Evolutionary conservation across 257 asterid genomes (phyloP), one percentile per base, ranked within the genome.

Genomic region (Ophiorrhiza pumila): DNA sequence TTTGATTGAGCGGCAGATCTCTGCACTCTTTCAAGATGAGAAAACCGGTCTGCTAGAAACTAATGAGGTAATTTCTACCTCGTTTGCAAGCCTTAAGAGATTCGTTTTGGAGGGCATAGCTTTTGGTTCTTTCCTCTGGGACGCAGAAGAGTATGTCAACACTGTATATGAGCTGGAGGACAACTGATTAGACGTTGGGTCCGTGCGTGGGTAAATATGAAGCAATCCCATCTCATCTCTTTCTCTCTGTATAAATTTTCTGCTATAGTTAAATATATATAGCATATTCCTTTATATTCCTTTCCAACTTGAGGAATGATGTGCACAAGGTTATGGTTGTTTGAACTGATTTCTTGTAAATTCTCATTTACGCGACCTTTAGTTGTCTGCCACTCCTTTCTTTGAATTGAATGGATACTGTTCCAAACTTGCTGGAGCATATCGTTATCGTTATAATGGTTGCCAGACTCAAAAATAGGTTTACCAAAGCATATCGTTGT

Each of bases 121-220:
- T 18, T 95, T 95, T 55, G 98, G 98, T 39, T 86, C 84, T 11
- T 95, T 89, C 81, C 77, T 95, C 3, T 92, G 94, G 94, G 96
- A 87, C 2, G 73, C 91, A 1, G 99, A 95, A 61, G 85, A 80
- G 45, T 77, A 68, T 22, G 81, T 90, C 71, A 80, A 75, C 58
- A 76, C 12, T 71, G 88, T 84, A 39, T 91, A 81, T 85, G 78
- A 45, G 79, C 96, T 90, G 2, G 81, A 84, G 79, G 91, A 88
- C 27, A 80, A 88, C 79, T 87, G 84, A 87, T 66, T 39, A 23
- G 29, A 41, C 55, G 27, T 34, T 18, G 37, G 13, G 23, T 7
- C n/a, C n/a, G n/a, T n/a, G n/a, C 50, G 4, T 42, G 55, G 23
- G 18, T 43, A 64, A 0, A 10, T 60, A 47, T 31, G 27, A 47